A percentile compares a stretch with the other conserved stretches of the same genome.
Evolutionary conservation across 768 basidiomycete species (phyloP).

Genomic region (Boletus pseudo-olivaceus): DNA sequence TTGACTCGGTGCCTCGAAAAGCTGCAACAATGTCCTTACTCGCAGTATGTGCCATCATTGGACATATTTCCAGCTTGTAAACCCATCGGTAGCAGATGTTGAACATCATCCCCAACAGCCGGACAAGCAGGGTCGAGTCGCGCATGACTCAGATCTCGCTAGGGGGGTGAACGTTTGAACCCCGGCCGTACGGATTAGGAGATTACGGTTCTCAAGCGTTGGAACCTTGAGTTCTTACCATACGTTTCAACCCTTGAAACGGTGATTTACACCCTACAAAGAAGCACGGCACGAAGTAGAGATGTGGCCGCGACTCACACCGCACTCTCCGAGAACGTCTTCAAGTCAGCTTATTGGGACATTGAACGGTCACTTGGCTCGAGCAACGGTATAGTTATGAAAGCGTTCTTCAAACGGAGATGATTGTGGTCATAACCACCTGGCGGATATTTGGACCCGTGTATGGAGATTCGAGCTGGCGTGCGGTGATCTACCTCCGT

Average conservation of each 20-base stretch:
- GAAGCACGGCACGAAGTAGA: not conserved
- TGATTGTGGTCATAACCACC: not conserved
- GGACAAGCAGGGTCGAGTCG: not conserved
- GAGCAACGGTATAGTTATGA: too few relatives aligned
- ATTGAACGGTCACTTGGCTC: not conserved
- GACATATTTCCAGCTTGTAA: not conserved
- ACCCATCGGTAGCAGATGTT: too few relatives aligned
- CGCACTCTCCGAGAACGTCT: not conserved
- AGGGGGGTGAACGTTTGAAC: not conserved
- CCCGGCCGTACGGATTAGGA: not conserved
- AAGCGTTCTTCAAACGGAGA: constrained; percentile 2
- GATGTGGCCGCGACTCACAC: not conserved
- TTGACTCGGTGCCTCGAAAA: not conserved
- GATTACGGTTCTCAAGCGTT: too few relatives aligned
- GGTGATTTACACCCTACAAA: not conserved
- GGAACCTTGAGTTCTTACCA: not conserved
- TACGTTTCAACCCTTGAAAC: not conserved
- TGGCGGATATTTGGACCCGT: constrained; percentile 5
- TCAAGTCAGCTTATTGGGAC: not conserved
- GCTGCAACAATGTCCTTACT: not conserved
- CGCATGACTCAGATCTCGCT: not conserved
- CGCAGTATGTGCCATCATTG: not conserved
- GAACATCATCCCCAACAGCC: not conserved
- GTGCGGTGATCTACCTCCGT: not conserved
- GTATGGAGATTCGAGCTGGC: not conserved